Evolutionary conservation across 2,329 filamentous ascomycete genomes (phyloP).

Genomic region (Alternaria sp.): DNA sequence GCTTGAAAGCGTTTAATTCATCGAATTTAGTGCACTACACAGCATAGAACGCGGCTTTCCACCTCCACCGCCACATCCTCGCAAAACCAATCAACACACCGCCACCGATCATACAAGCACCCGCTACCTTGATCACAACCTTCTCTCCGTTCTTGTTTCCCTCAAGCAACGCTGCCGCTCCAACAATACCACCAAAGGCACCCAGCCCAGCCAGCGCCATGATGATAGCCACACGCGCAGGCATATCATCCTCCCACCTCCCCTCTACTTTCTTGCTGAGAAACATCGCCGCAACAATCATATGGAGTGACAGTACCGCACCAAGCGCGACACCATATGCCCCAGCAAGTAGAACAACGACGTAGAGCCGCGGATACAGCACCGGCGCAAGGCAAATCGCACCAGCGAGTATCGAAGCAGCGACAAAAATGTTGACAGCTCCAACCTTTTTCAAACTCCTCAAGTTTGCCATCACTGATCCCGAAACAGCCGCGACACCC

Average conservation of each 20-base stretch:
- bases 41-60: background rate
- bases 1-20: no score
- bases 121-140: slow-evolving; percentile 8
- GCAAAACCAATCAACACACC: background rate
- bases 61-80: background rate
- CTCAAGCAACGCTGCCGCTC: slow-evolving; percentile 15
- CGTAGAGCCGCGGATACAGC: background rate
- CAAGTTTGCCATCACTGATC: background rate
- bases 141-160: slow-evolving; percentile 5
- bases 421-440: slow-evolving; percentile 7
- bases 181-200: slow-evolving; percentile 15
- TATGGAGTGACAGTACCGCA: background rate
- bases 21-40: background rate
- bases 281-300: background rate
- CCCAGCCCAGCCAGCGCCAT: slow-evolving; percentile 10
- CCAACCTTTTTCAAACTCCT: slow-evolving; percentile 2
- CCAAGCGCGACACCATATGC: slow-evolving; percentile 21
- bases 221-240: slow-evolving; percentile 5
- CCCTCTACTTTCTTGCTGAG: slow-evolving; percentile 1
- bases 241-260: slow-evolving; percentile 12
- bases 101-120: slow-evolving; percentile 4
- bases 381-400: background rate
- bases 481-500: slow-evolving; percentile 9
- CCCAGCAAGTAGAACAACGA: background rate
- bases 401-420: background rate